These are phyloP conservation scores for Lactarius sp. DNA, from an alignment of 768 basidiomycete genomes.

Conservation along the genomic window DNA sequence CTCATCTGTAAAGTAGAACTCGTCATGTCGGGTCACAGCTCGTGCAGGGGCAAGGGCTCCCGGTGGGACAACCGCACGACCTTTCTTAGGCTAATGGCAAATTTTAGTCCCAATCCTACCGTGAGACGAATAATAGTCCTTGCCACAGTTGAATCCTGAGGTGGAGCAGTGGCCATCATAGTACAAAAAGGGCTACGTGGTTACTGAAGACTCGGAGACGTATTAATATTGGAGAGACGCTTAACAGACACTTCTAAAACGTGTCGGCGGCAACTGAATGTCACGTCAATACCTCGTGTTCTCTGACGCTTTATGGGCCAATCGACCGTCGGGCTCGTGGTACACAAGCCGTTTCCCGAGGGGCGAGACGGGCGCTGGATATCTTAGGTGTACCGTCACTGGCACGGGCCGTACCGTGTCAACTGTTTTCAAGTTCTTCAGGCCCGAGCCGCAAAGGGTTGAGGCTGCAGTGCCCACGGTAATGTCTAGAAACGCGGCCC, in stretches of 20 bases:
- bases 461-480: too few relatives aligned
- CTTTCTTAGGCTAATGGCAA: slow-evolving; percentile 1
- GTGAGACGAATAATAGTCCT: background rate
- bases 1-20: slow-evolving; percentile 23
- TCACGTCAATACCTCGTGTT: slow-evolving; percentile 7
- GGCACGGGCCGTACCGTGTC: too few relatives aligned
- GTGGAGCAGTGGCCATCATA: slow-evolving; percentile 2
- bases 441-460: too few relatives aligned
- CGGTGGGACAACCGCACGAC: background rate
- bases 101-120: background rate
- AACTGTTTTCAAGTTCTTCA: too few relatives aligned
- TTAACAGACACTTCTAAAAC: background rate
- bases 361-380: too few relatives aligned
- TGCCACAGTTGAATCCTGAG: background rate
- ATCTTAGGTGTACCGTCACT: too few relatives aligned
- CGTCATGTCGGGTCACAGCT: slow-evolving; percentile 8
- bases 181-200: background rate
- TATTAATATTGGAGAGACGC: background rate
- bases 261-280: background rate
- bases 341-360: background rate
- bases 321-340: background rate
- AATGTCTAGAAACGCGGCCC: too few relatives aligned
- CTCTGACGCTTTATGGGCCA: slow-evolving; percentile 5
- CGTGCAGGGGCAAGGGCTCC: slow-evolving; percentile 1
- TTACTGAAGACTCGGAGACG: background rate